Evolutionary conservation across 2,329 filamentous ascomycete genomes (phyloP), one percentile per base, ranked within the genome.

Genomic region (Magnaporthiopsis rhizophila): DNA sequence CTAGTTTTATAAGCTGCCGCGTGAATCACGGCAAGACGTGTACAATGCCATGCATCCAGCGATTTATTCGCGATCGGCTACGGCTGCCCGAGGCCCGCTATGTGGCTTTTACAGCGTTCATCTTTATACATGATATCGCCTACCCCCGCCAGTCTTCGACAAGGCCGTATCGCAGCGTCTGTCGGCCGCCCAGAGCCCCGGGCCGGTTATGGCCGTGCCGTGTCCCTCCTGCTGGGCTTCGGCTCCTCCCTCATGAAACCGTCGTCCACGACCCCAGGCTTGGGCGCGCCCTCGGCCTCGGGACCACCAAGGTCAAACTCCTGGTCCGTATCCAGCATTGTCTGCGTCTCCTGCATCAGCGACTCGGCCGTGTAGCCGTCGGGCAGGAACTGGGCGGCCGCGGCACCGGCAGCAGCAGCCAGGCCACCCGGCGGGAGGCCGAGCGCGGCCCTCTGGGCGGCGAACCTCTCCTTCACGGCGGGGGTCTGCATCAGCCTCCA

Each of bases 401-500:
- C 26, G 2, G 71, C 74, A 18, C 76, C 75, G 62, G 74, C 70
- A 58, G 76, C 75, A 62, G 74, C 70, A 59, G 72, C 64, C 2
- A 21, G n/a, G 0, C 61, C 75, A 64, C 79, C 77, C 30, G 82
- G 78, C 6, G 83, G 81, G 65, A 97, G 72, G 0, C 91, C 90
- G 62, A 95, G 74, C 26, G 78, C 78, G 65, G 80, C 77, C 66
- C 92, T 81, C 79, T 97, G 82, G 62, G 78, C 74, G 58, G 83
- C 82, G 72, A 92, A 90, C 68, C 84, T 80, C 69, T 83, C 82
- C 74, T 87, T 86, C 62, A 96, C 83, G 26, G 78, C 77, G 1
- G 72, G 71, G 5, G 87, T 92, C 79, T 94, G 91, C 88, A 97
- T 92, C 66, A 99, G 81, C 67, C 90, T 85, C 90, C 92, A 97